Conservation (phyloP, 768 basidiomycete genomes). For the Suillus subalutaceus region DNA sequence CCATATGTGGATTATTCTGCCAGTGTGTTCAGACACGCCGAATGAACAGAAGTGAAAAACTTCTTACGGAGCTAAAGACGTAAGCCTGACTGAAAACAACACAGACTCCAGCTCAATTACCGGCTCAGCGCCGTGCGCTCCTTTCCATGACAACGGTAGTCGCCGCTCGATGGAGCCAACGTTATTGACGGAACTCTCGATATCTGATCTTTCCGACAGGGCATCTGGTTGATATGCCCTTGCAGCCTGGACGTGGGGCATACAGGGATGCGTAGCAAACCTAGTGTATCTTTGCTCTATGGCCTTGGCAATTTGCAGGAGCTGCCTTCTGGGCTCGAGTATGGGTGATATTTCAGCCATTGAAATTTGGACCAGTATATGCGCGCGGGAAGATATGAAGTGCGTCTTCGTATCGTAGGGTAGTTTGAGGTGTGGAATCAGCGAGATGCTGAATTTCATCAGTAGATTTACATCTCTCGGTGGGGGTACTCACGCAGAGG, state of each 20-base stretch:
- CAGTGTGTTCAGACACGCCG: not conserved
- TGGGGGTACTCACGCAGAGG: slow-evolving; percentile 1
- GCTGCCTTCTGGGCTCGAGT: not conserved
- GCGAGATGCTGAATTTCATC: not conserved
- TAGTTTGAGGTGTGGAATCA: not conserved
- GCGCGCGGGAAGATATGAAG: slow-evolving; percentile 6
- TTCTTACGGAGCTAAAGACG: slow-evolving; percentile 4
- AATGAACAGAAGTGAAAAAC: not conserved
- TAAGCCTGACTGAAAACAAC: not conserved
- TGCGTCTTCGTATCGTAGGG: slow-evolving; percentile 2
- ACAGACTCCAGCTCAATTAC: slow-evolving; percentile 1
- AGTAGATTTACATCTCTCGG: not conserved
- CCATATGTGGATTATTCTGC: slow-evolving; percentile 6
- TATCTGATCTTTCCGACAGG: not conserved
- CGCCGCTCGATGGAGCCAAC: slow-evolving; percentile 7
- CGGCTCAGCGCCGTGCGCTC: too few species aligned
- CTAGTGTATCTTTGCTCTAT: not conserved
- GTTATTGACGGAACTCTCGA: slow-evolving; percentile 4
- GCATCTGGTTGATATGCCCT: slow-evolving; percentile 4
- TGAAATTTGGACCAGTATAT: slow-evolving; percentile 1
- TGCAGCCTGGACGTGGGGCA: slow-evolving; percentile 6
- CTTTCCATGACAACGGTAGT: slow-evolving; percentile 3
- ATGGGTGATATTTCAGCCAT: not conserved
- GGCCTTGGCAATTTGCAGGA: not conserved
- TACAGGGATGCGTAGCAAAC: slow-evolving; percentile 2